phyloP scores from a whole-genome alignment of 164 flowering plant species.

The Berberis vulgaris region DNA sequence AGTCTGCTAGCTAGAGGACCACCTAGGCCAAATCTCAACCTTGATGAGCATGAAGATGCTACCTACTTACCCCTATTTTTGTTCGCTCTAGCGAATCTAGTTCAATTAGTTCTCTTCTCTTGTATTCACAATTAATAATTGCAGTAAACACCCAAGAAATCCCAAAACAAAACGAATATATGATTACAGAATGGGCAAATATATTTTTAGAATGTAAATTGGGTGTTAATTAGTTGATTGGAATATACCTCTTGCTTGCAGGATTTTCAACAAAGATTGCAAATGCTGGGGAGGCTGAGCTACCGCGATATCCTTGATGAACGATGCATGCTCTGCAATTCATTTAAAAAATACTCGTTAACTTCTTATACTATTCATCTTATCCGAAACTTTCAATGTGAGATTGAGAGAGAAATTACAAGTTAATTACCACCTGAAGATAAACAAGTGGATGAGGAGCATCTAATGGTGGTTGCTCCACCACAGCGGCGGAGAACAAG shows the following conservation, averaged over 20 bases:
- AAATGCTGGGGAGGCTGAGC: conserved; percentile 64
- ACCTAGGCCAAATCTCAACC: no score
- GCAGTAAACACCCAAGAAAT: no score
- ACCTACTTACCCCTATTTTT: no score
- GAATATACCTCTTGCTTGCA: conserved; percentile 56
- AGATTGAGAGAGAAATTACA: not conserved
- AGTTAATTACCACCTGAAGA: conserved; percentile 18
- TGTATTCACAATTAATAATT: no score
- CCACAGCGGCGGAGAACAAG: conserved; percentile 15
- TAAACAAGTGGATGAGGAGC: conserved; percentile 18
- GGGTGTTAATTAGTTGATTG: no score
- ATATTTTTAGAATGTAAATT: no score
- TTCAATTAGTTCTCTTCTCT: no score
- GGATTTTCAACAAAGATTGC: conserved; percentile 45
- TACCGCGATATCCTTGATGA: conserved; percentile 61
- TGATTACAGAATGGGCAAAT: no score
- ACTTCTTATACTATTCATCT: not conserved
- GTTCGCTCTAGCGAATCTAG: no score
- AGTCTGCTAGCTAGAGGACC: no score
- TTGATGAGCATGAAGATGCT: no score
- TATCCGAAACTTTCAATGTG: not conserved
- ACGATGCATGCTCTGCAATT: conserved; percentile 61
- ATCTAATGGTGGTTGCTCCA: conserved; percentile 13
- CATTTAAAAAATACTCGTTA: not conserved
- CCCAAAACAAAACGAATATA: no score